phyloP scores from a whole-genome alignment of 768 basidiomycete genomes.

The Tricholoma sp. region DNA sequence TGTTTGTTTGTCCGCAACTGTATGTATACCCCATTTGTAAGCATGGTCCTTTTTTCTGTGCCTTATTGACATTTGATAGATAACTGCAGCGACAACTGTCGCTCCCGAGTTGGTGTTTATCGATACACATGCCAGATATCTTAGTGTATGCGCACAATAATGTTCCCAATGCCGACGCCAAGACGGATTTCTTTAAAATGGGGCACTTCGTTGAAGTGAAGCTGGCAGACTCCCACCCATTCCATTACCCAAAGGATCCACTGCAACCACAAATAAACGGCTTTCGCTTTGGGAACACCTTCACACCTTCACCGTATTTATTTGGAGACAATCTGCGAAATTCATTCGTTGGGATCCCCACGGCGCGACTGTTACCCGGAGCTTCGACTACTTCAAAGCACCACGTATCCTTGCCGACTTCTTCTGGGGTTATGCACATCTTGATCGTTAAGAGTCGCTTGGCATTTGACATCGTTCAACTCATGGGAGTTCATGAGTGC shows the following conservation, averaged over 20 bases:
- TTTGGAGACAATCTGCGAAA: constrained; percentile 20
- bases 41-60: not conserved
- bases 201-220: not conserved
- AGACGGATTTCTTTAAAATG: not conserved
- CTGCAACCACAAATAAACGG: not conserved
- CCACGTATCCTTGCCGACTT: constrained; percentile 16
- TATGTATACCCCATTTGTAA: not conserved
- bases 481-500: too few relatives aligned
- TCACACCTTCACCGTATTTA: constrained; percentile 24
- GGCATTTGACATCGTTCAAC: too few relatives aligned
- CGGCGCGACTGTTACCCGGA: constrained; percentile 22
- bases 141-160: not conserved
- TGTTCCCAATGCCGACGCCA: not conserved
- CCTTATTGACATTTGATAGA: not conserved
- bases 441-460: constrained; percentile 14
- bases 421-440: constrained; percentile 19
- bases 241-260: not conserved
- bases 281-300: constrained; percentile 13
- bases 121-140: not conserved
- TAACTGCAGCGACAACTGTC: not conserved
- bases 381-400: constrained; percentile 18
- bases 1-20: too few relatives aligned
- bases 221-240: not conserved
- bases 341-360: constrained; percentile 31
- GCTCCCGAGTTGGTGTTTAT: not conserved